Evolutionary conservation across 2,329 filamentous ascomycete species (phyloP).

Genomic region (Cladophialophora exuberans): DNA sequence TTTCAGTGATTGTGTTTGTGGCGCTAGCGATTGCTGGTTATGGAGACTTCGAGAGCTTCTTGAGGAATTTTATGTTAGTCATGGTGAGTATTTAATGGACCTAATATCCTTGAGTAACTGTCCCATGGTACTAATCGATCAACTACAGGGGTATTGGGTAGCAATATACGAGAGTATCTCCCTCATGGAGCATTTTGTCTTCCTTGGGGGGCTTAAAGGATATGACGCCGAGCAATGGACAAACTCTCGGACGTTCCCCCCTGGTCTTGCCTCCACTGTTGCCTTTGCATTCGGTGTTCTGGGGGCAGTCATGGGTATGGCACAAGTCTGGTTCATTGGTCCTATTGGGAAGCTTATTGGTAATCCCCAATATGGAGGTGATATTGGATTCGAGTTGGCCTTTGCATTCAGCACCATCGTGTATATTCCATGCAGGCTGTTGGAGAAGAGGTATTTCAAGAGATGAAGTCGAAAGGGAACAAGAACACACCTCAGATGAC

Average conservation of each 20-base stretch:
- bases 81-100: neutral
- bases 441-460: slow-evolving; percentile 50
- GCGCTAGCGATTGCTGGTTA: slow-evolving; percentile 67
- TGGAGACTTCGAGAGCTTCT: slow-evolving; percentile 64
- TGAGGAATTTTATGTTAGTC: slow-evolving; percentile 69
- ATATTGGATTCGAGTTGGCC: slow-evolving; percentile 65
- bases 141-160: slow-evolving; percentile 71
- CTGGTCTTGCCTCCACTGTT: slow-evolving; percentile 63
- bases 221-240: slow-evolving; percentile 63
- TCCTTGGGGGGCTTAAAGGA: slow-evolving; percentile 56
- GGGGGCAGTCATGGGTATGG: slow-evolving; percentile 68
- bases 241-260: slow-evolving; percentile 58
- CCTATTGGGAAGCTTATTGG: slow-evolving; percentile 63
- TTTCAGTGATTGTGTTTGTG: slow-evolving; percentile 65
- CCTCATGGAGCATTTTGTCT: slow-evolving; percentile 63
- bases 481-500: neutral
- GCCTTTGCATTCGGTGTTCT: slow-evolving; percentile 68
- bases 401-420: slow-evolving; percentile 62
- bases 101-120: neutral
- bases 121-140: neutral
- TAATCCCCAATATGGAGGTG: slow-evolving; percentile 55
- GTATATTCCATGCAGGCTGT: slow-evolving; percentile 57
- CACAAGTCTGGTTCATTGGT: slow-evolving; percentile 70
- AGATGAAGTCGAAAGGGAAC: neutral
- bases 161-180: slow-evolving; percentile 66